phyloP scores from a whole-genome alignment of 1,284 basidiomycete species.

The Hemileia vastatrix region DNA sequence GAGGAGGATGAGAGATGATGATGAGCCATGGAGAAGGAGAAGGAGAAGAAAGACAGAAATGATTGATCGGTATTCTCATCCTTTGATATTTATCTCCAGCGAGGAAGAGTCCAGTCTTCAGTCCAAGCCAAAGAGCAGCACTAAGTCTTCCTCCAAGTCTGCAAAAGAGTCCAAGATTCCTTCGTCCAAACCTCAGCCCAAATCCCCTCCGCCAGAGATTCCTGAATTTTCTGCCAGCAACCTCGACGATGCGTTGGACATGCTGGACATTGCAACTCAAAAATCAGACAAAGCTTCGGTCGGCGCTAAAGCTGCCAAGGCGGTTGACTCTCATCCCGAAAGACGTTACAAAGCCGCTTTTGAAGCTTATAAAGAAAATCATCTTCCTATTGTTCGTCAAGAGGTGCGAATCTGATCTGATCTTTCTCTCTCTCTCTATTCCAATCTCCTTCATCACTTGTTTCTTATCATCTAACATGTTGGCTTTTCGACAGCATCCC shows the following conservation, averaged over 20 bases:
- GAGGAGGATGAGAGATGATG: no score
- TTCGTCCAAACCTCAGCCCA: neutral
- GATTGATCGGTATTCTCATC: neutral
- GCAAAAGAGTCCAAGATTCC: neutral
- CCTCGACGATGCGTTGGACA: conserved; percentile 39
- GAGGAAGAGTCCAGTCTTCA: conserved; percentile 17
- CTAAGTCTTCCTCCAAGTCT: conserved; percentile 5
- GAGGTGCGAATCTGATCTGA: conserved; percentile 1
- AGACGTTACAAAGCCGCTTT: conserved; percentile 38
- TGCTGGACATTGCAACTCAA: conserved; percentile 39
- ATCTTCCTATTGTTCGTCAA: conserved; percentile 10
- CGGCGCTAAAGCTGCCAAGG: conserved; percentile 36
- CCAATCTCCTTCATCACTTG: neutral
- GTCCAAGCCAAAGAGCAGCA: conserved; percentile 14
- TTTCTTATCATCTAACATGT: neutral
- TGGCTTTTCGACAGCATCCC: conserved; percentile 27
- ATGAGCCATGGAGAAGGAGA: neutral
- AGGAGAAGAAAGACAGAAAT: neutral
- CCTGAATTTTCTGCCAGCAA: conserved; percentile 16
- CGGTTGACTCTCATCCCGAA: conserved; percentile 43
- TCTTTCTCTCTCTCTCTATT: neutral
- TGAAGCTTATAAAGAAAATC: conserved; percentile 19
- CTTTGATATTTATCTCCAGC: neutral
- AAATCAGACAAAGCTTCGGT: conserved; percentile 35
- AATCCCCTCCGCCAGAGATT: neutral